Conservation (phyloP, 2,329 filamentous ascomycete genomes). For the Hypocrella siamensis region DNA sequence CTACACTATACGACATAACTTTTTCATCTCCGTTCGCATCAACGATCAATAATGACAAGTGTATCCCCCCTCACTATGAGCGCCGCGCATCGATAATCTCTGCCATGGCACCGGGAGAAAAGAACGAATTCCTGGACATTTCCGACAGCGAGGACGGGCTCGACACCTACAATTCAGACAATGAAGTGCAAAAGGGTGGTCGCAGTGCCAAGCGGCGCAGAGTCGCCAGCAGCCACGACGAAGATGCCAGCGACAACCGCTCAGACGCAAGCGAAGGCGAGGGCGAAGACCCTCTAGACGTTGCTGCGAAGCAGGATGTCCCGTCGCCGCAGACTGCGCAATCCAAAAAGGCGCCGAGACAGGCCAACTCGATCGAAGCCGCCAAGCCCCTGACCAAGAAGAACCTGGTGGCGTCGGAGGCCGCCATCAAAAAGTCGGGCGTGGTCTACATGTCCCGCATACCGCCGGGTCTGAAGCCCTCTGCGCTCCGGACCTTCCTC, state of each 20-base stretch:
- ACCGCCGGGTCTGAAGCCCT: slow-evolving; percentile 78
- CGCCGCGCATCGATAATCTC: neutral
- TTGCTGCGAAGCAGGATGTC: slow-evolving; percentile 3
- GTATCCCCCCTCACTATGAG: neutral
- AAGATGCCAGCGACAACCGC: slow-evolving; percentile 20
- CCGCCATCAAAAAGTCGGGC: slow-evolving; percentile 55
- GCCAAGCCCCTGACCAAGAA: slow-evolving; percentile 45
- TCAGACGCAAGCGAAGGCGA: slow-evolving; percentile 15
- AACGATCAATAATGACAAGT: too few relatives aligned
- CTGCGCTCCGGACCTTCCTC: slow-evolving; percentile 60
- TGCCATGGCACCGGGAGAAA: slow-evolving; percentile 50
- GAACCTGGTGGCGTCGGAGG: slow-evolving; percentile 49
- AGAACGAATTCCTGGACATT: slow-evolving; percentile 55
- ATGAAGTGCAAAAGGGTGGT: slow-evolving; percentile 51
- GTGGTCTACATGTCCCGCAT: slow-evolving; percentile 74
- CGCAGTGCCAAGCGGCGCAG: slow-evolving; percentile 48
- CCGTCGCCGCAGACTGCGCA: too few relatives aligned
- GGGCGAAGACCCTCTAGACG: neutral
- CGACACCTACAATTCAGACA: slow-evolving; percentile 51
- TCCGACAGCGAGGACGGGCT: slow-evolving; percentile 42
- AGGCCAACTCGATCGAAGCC: too few relatives aligned
- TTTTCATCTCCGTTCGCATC: too few relatives aligned
- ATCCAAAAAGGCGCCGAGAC: too few relatives aligned
- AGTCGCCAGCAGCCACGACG: slow-evolving; percentile 26
- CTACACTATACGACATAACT: too few relatives aligned